Percentiles rank a stretch among this genome's conserved stretches.
Conservation (phyloP, 2,329 filamentous ascomycete species). For the Aspergillus tamarii region DNA sequence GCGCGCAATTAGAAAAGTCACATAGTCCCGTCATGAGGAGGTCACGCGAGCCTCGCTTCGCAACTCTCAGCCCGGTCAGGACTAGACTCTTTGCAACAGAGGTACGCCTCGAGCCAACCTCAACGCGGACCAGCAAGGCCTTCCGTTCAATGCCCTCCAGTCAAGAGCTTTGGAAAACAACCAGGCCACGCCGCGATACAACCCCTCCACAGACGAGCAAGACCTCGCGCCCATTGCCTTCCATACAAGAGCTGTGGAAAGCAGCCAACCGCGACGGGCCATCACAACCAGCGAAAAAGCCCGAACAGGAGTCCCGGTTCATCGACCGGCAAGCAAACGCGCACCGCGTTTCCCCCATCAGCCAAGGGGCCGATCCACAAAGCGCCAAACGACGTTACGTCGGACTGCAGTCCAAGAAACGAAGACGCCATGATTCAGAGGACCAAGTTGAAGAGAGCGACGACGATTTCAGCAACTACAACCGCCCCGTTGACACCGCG, state of each 20-base stretch:
- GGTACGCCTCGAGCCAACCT: neutral
- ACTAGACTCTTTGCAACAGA: neutral
- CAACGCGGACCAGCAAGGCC: neutral
- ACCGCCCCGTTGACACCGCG: constrained; percentile 35
- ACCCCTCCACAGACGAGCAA: neutral
- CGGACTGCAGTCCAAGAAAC: constrained; percentile 20
- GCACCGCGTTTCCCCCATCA: constrained; percentile 39
- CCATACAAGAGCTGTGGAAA: constrained; percentile 13
- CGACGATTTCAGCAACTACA: constrained; percentile 49
- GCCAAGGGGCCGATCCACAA: constrained; percentile 28
- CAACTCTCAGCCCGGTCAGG: neutral
- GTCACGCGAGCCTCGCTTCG: neutral
- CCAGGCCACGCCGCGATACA: neutral
- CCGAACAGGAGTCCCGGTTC: constrained; percentile 23
- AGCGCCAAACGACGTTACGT: constrained; percentile 21
- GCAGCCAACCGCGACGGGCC: constrained; percentile 1
- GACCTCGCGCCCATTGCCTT: neutral
- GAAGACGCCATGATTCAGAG: constrained; percentile 18
- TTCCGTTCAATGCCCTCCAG: neutral
- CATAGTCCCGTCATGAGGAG: constrained; percentile 20
- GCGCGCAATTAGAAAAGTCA: constrained; percentile 20
- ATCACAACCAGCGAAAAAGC: neutral
- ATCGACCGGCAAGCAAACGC: constrained; percentile 42
- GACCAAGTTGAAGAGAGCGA: constrained; percentile 39
- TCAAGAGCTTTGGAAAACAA: constrained; percentile 15